Base-by-base conservation (phyloP, 2,329 filamentous ascomycete species). In the Graphilbum ipis-grandicollis region DNA sequence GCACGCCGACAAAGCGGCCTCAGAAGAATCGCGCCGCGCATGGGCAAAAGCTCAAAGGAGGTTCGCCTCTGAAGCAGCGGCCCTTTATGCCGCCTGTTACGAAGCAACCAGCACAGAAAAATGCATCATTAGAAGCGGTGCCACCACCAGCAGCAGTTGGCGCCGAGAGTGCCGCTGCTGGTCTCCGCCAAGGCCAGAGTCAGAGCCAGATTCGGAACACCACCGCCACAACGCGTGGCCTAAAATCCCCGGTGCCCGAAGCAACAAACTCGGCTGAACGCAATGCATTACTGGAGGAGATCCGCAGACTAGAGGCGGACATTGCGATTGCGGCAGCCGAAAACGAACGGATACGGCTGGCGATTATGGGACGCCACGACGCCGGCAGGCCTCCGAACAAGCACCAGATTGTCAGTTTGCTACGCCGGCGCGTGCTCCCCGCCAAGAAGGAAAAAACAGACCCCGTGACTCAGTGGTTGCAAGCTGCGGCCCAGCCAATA, bases 221-320 rank as follows among this genome's bases (percentile, higher is more conserved):
- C n/a, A 31, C 6, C 18, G 29, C 29, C n/a, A 53, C 57, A 1
- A 58, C 58, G 5, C 63, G 67, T 5, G 54, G 56, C 10, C 45
- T 69, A 0, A 46, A 54, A 9, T 51, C 57, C 4, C 46, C 48
- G 6, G 61, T 68, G 33, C 57, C 59, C 0, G 49, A 67, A 19
- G 52, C 51, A 1, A 56, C 60, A 18, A 76, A 72, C 49, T 65
- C 62, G 43, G 60, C 59, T 31, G 48, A 65, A 23, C 63, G 66
- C 31, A 65, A 71, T 38, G 57, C 59, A 6, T 56, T 82, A 2
- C 52, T 63, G 4, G 60, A 60, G 5, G 67, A 82, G 46, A 54
- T 80, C 3, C 57, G 61, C 28, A 56, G 58, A 31, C 52, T 83
- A 1, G 64, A 70, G 47, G 59, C 58, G 18, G 77, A 83, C 43